phyloP scores from a whole-genome alignment of 2,329 filamentous ascomycete genomes.

The Emergomyces orientalis region DNA sequence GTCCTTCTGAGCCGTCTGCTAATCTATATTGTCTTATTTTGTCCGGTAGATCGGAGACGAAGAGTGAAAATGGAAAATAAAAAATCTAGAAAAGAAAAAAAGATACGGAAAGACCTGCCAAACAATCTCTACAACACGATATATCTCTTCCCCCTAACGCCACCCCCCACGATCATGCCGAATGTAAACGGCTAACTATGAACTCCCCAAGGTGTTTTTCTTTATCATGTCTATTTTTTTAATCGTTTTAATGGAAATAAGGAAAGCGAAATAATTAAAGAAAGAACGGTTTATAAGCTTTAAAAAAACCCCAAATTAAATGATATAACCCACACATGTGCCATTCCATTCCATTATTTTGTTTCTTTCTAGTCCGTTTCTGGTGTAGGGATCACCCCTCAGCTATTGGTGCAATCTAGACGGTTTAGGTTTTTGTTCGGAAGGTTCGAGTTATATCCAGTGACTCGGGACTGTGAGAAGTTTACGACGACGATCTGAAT shows the following conservation, averaged over 20 bases:
- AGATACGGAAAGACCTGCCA: background rate
- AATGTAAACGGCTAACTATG: background rate
- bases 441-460: background rate
- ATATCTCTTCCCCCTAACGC: background rate
- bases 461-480: background rate
- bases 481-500: too few species aligned
- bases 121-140: background rate
- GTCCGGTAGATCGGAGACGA: slow-evolving; percentile 53
- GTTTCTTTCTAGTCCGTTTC: background rate
- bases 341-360: background rate
- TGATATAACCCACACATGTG: background rate
- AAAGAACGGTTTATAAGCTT: background rate
- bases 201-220: background rate
- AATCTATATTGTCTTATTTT: slow-evolving; percentile 19
- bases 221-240: background rate
- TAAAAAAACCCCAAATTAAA: background rate
- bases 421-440: background rate
- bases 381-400: background rate
- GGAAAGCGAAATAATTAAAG: background rate
- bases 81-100: background rate
- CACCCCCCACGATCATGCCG: background rate
- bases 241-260: slow-evolving; percentile 2
- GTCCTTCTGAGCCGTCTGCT: slow-evolving; percentile 20
- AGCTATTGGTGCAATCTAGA: background rate
- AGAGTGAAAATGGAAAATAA: slow-evolving; percentile 32